Percentiles rank a stretch among this genome's conserved stretches.
Evolutionary conservation across 345 rosid species (phyloP).

Genomic region (Eucalyptus rudis): DNA sequence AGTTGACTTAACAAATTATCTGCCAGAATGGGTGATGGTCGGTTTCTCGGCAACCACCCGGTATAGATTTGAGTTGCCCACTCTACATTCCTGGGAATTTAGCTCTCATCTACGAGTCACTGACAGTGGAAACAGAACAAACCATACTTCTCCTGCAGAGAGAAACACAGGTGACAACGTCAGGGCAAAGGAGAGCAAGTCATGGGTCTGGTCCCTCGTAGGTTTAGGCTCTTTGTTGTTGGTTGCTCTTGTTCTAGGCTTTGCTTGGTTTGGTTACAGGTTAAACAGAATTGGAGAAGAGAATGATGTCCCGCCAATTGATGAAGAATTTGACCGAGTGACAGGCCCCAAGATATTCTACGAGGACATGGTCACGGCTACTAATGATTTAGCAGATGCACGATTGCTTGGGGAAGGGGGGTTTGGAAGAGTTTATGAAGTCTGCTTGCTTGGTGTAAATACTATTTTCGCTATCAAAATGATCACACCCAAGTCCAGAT

Average conservation of each 20-base stretch:
- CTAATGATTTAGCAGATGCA: neutral
- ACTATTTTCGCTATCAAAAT: neutral
- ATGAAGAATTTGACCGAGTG: neutral
- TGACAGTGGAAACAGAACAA: neutral
- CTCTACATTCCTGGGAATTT: constrained; percentile 1
- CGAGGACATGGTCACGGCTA: neutral
- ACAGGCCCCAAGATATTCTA: neutral
- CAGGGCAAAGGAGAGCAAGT: neutral
- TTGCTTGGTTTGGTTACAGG: neutral
- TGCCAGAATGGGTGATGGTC: constrained; percentile 6
- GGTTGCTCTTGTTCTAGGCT: neutral
- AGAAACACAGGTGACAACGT: neutral
- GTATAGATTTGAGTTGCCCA: neutral
- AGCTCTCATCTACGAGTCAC: neutral
- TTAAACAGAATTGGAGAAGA: neutral
- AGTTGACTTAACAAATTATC: neutral
- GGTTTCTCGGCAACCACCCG: constrained; percentile 6
- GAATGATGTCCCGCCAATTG: neutral
- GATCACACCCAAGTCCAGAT: neutral
- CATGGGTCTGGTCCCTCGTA: neutral
- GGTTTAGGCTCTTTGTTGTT: neutral
- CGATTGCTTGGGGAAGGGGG: neutral
- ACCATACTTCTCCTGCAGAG: neutral
- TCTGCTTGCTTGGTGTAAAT: neutral
- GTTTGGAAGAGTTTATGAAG: neutral